A percentile compares a stretch with the other conserved stretches of the same genome.
Conservation (phyloP, 2,329 filamentous ascomycete species). For the Cladosporium halotolerans region DNA sequence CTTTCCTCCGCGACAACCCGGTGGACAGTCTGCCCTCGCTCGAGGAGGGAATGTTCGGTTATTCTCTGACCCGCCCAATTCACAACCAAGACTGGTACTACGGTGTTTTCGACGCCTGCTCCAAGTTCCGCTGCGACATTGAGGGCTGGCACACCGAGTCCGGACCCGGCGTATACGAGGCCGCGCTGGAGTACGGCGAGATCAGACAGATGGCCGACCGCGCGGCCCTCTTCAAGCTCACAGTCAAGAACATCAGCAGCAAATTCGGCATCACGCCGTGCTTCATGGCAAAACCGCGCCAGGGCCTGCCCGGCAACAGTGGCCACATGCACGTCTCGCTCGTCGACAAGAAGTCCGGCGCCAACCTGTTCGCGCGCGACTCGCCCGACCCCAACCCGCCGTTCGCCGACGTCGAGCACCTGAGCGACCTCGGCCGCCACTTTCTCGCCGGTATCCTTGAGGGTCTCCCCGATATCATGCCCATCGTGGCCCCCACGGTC, state of each 20-base stretch:
- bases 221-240: conserved; percentile 88
- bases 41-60: conserved; percentile 94
- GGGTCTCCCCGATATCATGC: conserved; percentile 92
- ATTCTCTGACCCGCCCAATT: conserved; percentile 77
- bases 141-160: conserved; percentile 96
- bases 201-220: conserved; percentile 86
- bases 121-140: conserved; percentile 70
- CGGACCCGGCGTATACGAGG: conserved; percentile 91
- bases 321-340: conserved; percentile 94
- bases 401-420: conserved; percentile 67
- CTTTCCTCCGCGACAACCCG: conserved; percentile 67
- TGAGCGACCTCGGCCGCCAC: conserved; percentile 84
- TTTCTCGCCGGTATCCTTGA: conserved; percentile 88
- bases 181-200: conserved; percentile 85
- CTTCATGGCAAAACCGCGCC: conserved; percentile 96
- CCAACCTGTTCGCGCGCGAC: conserved; percentile 76
- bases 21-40: conserved; percentile 67
- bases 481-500: conserved; percentile 83
- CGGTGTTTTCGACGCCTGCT: conserved; percentile 73
- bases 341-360: conserved; percentile 58
- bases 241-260: conserved; percentile 80
- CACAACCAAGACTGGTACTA: conserved; percentile 94
- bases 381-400: conserved; percentile 62
- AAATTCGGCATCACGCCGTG: conserved; percentile 89
- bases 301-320: conserved; percentile 87